Conservation (phyloP, 257 asterid genomes). For the Fraxinus anomala region DNA sequence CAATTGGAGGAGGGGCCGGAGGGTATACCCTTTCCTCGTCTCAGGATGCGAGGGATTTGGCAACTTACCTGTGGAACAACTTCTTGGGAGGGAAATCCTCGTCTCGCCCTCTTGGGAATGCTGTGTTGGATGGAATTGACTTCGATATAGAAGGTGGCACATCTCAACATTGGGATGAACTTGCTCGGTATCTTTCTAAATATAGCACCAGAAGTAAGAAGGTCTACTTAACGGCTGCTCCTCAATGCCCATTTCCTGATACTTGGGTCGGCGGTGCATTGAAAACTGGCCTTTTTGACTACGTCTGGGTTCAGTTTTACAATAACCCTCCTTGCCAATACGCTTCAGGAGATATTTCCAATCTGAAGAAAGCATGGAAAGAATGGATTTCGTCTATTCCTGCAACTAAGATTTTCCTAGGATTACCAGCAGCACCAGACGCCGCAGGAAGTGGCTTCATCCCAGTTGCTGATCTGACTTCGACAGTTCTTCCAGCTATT, state of each 20-base stretch:
- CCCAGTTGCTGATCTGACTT: too few species aligned
- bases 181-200: conserved; percentile 32
- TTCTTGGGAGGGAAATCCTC: conserved; percentile 43
- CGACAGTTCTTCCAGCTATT: too few species aligned
- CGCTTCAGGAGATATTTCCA: conserved; percentile 23
- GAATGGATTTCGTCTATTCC: conserved; percentile 49
- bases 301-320: conserved; percentile 54
- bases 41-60: conserved; percentile 38
- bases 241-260: conserved; percentile 59
- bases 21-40: conserved; percentile 45
- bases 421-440: conserved; percentile 60
- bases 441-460: conserved; percentile 46
- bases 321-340: conserved; percentile 51
- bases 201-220: conserved; percentile 43
- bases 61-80: conserved; percentile 45
- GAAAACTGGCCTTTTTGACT: conserved; percentile 43
- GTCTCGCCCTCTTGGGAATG: conserved; percentile 44
- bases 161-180: conserved; percentile 46
- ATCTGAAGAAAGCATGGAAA: conserved; percentile 40
- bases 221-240: conserved; percentile 55
- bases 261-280: conserved; percentile 43
- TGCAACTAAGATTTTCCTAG: conserved; percentile 52
- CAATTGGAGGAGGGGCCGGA: conserved; percentile 46
- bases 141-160: conserved; percentile 53
- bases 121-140: conserved; percentile 50